These are phyloP conservation scores for Darksidea phi DNA, from an alignment of 495 filamentous ascomycete genomes.

Conservation along the genomic window DNA sequence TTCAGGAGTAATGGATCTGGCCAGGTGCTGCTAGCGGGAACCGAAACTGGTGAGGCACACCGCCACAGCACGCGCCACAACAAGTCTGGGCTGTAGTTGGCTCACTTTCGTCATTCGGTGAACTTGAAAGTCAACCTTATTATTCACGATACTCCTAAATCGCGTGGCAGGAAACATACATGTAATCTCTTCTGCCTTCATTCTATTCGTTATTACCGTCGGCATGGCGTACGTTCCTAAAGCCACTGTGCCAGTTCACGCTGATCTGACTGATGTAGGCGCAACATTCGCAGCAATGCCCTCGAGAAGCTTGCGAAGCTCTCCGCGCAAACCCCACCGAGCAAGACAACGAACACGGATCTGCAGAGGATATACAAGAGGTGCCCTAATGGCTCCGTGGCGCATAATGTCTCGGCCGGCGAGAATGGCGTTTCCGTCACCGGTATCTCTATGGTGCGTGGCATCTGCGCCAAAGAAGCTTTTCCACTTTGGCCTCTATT, in stretches of 20 bases:
- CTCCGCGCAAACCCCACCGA: constrained; percentile 35
- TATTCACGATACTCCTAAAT: too few species aligned
- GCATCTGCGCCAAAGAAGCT: not conserved
- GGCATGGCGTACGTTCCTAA: not conserved
- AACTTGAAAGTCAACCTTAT: too few species aligned
- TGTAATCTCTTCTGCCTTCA: too few species aligned
- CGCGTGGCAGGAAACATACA: too few species aligned
- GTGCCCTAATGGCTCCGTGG: constrained; percentile 20
- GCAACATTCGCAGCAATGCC: constrained; percentile 40
- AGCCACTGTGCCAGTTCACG: not conserved
- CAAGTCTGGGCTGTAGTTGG: too few species aligned
- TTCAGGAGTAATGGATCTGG: too few species aligned
- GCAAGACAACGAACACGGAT: constrained; percentile 29
- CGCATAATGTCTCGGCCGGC: constrained; percentile 29
- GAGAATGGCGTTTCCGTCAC: constrained; percentile 12
- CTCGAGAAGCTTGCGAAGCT: constrained; percentile 45
- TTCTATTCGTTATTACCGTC: too few species aligned
- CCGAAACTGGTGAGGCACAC: too few species aligned
- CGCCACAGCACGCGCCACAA: too few species aligned
- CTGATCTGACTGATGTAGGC: constrained; percentile 5
- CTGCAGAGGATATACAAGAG: constrained; percentile 39
- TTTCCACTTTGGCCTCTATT: not conserved
- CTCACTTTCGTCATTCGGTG: too few species aligned
- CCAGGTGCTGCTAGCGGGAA: too few species aligned
- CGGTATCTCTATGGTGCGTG: constrained; percentile 38